A percentile compares a stretch with the other conserved stretches of the same genome.
These are phyloP conservation scores for Dentipellis sp. DNA, from an alignment of 768 basidiomycete species.

Conservation along the genomic window DNA sequence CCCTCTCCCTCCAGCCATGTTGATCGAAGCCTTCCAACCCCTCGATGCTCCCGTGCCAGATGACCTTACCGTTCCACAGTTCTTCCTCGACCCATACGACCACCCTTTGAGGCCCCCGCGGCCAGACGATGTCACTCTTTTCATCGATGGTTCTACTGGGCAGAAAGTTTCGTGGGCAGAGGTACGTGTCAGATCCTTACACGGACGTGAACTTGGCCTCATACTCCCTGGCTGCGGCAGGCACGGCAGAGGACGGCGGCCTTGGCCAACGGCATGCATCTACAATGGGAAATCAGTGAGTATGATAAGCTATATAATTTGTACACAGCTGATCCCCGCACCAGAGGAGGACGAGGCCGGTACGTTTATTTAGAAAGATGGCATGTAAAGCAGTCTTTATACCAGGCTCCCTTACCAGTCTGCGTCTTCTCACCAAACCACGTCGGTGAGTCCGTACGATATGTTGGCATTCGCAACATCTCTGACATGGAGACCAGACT, in stretches of 20 bases:
- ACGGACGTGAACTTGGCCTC: neutral
- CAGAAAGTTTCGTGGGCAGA: conserved; percentile 25
- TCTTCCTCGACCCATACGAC: conserved; percentile 14
- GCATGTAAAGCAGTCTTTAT: neutral
- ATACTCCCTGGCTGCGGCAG: neutral
- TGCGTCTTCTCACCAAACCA: conserved; percentile 18
- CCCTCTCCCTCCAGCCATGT: neutral
- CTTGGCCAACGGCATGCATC: neutral
- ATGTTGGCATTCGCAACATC: neutral
- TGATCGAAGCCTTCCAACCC: neutral
- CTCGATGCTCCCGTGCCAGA: conserved; percentile 12
- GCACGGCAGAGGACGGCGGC: neutral
- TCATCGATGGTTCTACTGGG: conserved; percentile 34
- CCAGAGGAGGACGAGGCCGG: conserved; percentile 31
- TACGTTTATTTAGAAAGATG: conserved; percentile 13
- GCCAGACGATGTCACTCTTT: conserved; percentile 21
- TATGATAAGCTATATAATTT: neutral
- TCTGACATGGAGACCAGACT: neutral
- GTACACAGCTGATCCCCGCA: neutral
- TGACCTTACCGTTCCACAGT: conserved; percentile 16
- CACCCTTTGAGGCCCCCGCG: conserved; percentile 12
- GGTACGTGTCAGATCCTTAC: conserved; percentile 14
- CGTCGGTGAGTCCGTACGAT: conserved; percentile 14
- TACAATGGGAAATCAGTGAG: neutral
- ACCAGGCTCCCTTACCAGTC: conserved; percentile 7